These are phyloP conservation scores for Scedosporium boydii DNA, from an alignment of 2,329 filamentous ascomycete species.

Conservation along the genomic window DNA sequence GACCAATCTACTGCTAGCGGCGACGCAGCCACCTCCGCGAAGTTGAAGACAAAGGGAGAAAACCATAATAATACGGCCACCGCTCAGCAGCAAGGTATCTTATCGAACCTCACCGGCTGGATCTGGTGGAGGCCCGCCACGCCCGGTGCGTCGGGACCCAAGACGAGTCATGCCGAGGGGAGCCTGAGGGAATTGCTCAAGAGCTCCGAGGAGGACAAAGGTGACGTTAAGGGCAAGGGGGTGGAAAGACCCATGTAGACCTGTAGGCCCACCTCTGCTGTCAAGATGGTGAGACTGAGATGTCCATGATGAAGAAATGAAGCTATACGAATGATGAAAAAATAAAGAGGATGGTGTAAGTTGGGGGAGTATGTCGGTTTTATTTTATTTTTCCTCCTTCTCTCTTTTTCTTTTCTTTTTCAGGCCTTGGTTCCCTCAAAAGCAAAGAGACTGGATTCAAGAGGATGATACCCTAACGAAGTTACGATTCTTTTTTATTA, in stretches of 20 bases:
- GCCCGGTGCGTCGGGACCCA: not conserved
- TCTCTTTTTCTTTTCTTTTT: slow-evolving; percentile 3
- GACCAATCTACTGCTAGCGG: slow-evolving; percentile 12
- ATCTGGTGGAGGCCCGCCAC: slow-evolving; percentile 9
- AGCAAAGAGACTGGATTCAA: not conserved
- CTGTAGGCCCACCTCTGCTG: not conserved
- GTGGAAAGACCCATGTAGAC: slow-evolving; percentile 13
- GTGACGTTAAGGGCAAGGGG: slow-evolving; percentile 22
- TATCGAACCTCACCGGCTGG: slow-evolving; percentile 11
- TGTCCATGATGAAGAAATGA: not conserved
- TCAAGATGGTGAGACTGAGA: not conserved
- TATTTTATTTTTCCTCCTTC: slow-evolving; percentile 9
- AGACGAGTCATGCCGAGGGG: slow-evolving; percentile 34
- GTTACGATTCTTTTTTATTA: not conserved
- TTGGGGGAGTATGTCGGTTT: no score
- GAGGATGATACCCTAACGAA: not conserved
- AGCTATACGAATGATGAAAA: not conserved
- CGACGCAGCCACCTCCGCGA: not conserved
- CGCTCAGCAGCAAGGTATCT: slow-evolving; percentile 5
- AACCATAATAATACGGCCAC: not conserved
- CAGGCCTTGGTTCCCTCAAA: not conserved
- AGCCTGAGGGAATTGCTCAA: slow-evolving; percentile 44
- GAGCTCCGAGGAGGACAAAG: slow-evolving; percentile 14
- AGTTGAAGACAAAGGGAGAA: not conserved
- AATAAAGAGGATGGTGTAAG: not conserved